phyloP scores from a whole-genome alignment of 345 rosid species.

The Brassica nigra region DNA sequence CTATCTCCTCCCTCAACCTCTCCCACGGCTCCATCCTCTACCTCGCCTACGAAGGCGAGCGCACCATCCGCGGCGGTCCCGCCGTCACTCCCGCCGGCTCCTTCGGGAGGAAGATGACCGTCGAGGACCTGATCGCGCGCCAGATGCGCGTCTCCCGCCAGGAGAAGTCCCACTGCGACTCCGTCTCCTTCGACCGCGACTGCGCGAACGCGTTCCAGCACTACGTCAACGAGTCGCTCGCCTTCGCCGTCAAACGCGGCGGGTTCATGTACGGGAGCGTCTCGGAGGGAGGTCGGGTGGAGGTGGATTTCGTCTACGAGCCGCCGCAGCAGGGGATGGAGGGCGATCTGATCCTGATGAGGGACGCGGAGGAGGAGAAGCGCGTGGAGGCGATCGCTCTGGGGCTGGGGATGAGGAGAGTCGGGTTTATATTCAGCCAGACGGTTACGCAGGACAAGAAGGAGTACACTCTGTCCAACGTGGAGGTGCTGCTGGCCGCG shows the following conservation, averaged over 20 bases:
- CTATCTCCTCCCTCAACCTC: conserved; percentile 60
- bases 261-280: conserved; percentile 95
- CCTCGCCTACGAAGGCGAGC: conserved; percentile 78
- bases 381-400: conserved; percentile 73
- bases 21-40: conserved; percentile 77
- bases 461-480: conserved; percentile 75
- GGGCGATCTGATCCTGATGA: conserved; percentile 51
- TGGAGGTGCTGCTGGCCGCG: conserved; percentile 72
- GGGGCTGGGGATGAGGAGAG: conserved; percentile 84
- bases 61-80: conserved; percentile 66
- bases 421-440: conserved; percentile 85
- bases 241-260: conserved; percentile 62
- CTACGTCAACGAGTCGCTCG: conserved; percentile 64
- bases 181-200: conserved; percentile 85
- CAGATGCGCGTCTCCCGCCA: conserved; percentile 90
- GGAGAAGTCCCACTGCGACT: conserved; percentile 80
- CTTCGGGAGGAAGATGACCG: conserved; percentile 95
- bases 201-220: conserved; percentile 81
- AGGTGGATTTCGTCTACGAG: conserved; percentile 90
- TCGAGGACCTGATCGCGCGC: conserved; percentile 86
- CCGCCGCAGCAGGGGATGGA: conserved; percentile 87
- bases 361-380: conserved; percentile 72
- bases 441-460: conserved; percentile 39
- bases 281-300: conserved; percentile 63
- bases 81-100: conserved; percentile 76